These are phyloP conservation scores for Malus hybrid DNA, from an alignment of 331 rosid genomes.

Conservation along the genomic window DNA sequence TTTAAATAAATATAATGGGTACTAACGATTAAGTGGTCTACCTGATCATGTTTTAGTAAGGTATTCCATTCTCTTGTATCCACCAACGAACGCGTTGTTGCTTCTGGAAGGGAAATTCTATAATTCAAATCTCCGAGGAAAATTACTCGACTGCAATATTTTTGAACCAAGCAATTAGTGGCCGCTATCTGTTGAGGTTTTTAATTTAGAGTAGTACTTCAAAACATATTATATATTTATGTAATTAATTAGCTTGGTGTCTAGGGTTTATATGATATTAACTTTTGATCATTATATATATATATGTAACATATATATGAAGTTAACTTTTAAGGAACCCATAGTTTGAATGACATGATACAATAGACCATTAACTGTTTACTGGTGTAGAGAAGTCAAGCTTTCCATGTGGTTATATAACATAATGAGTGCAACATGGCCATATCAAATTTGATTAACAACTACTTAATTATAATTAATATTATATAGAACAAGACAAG, in stretches of 20 bases:
- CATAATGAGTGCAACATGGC: no score
- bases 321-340: slow-evolving; percentile 15
- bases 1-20: no score
- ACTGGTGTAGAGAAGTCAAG: neutral
- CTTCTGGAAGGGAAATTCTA: slow-evolving; percentile 63
- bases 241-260: neutral
- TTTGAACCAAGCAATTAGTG: slow-evolving; percentile 7
- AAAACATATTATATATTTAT: neutral
- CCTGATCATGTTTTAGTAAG: slow-evolving; percentile 67
- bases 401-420: no score
- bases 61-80: slow-evolving; percentile 45
- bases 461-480: no score
- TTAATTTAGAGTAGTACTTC: neutral
- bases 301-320: neutral
- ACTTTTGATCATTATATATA: neutral
- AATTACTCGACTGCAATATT: slow-evolving; percentile 47
- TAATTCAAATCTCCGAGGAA: slow-evolving; percentile 79
- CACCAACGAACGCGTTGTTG: slow-evolving; percentile 40
- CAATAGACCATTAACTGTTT: slow-evolving; percentile 11
- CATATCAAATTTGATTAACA: no score
- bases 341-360: neutral
- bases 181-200: neutral
- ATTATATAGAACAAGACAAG: no score
- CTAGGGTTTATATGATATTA: slow-evolving; percentile 3
- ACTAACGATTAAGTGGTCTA: neutral